These are phyloP conservation scores for Trichodelitschia bisporula DNA, from an alignment of 495 filamentous ascomycete species.

Conservation along the genomic window DNA sequence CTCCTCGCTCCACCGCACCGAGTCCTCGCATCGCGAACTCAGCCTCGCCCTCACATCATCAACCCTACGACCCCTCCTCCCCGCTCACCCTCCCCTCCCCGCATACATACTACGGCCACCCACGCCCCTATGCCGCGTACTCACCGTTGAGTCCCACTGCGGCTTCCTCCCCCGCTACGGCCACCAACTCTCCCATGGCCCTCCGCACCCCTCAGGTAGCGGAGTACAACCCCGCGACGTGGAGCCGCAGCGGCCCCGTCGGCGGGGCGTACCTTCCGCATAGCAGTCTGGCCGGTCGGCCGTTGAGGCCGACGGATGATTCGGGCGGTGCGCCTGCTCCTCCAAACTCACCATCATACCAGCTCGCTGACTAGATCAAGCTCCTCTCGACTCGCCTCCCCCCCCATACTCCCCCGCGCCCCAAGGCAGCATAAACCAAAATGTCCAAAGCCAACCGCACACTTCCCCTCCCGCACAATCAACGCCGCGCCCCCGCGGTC, in stretches of 20 bases:
- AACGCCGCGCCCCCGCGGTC: too few relatives aligned
- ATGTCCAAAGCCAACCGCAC: too few relatives aligned
- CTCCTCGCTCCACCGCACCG: not conserved
- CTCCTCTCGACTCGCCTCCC: too few relatives aligned
- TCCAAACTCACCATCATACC: too few relatives aligned
- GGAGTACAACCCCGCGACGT: constrained; percentile 19
- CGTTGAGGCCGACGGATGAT: too few relatives aligned
- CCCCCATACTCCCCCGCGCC: too few relatives aligned
- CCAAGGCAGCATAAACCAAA: too few relatives aligned
- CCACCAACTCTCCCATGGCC: constrained; percentile 10
- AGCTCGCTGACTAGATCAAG: too few relatives aligned
- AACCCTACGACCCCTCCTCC: not conserved
- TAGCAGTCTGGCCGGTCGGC: too few relatives aligned
- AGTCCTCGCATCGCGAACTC: not conserved
- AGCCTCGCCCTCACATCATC: not conserved
- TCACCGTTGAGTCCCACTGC: constrained; percentile 8
- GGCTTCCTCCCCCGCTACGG: constrained; percentile 6
- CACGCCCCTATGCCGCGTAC: constrained; percentile 1
- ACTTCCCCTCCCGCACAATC: too few relatives aligned
- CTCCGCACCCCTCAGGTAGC: constrained; percentile 9
- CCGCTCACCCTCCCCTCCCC: not conserved
- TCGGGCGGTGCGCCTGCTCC: too few relatives aligned
- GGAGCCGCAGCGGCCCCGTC: constrained; percentile 13
- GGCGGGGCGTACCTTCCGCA: constrained; percentile 11
- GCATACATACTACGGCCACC: not conserved